Percentiles rank a stretch among this genome's conserved stretches.
These are phyloP conservation scores for Globisporangium rhizosaccharum DNA, from an alignment of 352 stramenopile species.

Conservation along the genomic window DNA sequence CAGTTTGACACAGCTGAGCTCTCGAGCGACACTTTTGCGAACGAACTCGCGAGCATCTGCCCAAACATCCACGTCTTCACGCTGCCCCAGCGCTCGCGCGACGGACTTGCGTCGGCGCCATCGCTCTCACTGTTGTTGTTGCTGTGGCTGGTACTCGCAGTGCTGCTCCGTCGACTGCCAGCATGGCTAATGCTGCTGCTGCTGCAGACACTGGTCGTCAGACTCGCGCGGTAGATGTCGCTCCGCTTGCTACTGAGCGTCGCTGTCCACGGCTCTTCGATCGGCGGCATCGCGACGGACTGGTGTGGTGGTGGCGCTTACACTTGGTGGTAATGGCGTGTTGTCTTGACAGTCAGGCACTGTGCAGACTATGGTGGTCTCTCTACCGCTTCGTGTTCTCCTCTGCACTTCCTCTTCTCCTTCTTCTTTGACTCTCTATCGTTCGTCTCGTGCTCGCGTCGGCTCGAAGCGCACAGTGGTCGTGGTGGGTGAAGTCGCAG, in stretches of 20 bases:
- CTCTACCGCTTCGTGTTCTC: not conserved
- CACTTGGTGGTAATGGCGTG: too few species aligned
- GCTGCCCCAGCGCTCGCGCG: constrained; percentile 40
- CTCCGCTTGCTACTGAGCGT: constrained; percentile 2
- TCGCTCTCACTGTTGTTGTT: not conserved
- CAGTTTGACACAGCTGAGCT: not conserved
- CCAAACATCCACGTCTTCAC: constrained; percentile 78
- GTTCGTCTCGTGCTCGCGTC: not conserved
- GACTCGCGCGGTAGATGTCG: constrained; percentile 1
- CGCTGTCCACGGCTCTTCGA: constrained; percentile 12
- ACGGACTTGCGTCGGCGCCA: constrained; percentile 6
- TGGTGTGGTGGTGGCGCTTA: too few species aligned
- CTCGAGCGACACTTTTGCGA: constrained; percentile 46
- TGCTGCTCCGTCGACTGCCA: constrained; percentile 5
- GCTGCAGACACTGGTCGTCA: not conserved
- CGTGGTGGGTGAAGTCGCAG: too few species aligned
- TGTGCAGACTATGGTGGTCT: too few species aligned
- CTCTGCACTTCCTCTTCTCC: too few species aligned
- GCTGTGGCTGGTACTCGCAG: not conserved
- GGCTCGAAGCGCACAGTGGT: not conserved
- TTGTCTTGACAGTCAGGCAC: too few species aligned
- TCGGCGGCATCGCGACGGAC: constrained; percentile 7
- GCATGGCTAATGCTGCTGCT: constrained; percentile 1
- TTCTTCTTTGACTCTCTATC: not conserved
- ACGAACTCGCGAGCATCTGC: constrained; percentile 57